Percentiles rank a stretch among this genome's conserved stretches.
Conservation (phyloP, 176 grass and related monocot genomes). For the Typha latifolia region DNA sequence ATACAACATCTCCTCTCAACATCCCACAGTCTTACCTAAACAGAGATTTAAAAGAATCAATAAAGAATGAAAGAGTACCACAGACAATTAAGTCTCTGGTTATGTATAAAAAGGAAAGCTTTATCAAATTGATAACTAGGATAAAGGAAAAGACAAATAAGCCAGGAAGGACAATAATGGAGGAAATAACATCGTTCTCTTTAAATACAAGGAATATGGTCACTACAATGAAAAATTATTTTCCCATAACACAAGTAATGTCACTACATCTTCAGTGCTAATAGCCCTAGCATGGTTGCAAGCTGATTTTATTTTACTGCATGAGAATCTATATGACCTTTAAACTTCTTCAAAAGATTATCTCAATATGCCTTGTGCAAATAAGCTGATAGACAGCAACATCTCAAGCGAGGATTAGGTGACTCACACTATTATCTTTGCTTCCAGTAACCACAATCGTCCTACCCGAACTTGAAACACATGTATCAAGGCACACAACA, state of each 20-base stretch:
- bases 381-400: background rate
- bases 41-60: conserved; percentile 6
- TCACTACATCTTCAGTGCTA: background rate
- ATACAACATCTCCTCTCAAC: conserved; percentile 64
- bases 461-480: conserved; percentile 50
- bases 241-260: background rate
- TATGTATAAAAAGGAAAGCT: background rate
- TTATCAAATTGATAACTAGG: background rate
- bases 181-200: no score
- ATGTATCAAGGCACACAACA: conserved; percentile 86
- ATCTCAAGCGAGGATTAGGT: conserved; percentile 2
- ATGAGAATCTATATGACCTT: background rate
- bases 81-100: background rate
- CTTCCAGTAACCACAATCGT: conserved; percentile 80
- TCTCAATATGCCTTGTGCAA: background rate
- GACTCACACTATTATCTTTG: conserved; percentile 88
- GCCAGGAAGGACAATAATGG: no score
- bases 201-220: background rate
- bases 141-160: background rate
- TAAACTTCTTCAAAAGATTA: background rate
- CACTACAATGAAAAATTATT: background rate
- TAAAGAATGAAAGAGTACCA: background rate
- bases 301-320: background rate
- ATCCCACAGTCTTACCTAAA: conserved; percentile 80
- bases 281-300: background rate